phyloP scores from a whole-genome alignment of 2,329 filamentous ascomycete genomes.

The Emmonsiellopsis sp. region DNA sequence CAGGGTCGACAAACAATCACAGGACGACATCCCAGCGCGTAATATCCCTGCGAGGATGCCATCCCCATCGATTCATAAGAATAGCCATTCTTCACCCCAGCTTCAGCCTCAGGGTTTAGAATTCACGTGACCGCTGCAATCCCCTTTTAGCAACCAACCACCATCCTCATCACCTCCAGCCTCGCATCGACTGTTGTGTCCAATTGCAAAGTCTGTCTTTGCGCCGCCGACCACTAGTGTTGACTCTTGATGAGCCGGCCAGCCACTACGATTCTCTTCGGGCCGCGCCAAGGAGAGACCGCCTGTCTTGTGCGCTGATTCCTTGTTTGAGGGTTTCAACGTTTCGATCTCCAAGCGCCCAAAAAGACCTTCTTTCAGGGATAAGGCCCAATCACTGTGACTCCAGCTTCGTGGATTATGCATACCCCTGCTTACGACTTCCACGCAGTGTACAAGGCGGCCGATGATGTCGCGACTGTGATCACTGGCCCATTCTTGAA shows the following conservation, averaged over 20 bases:
- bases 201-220: background rate
- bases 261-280: background rate
- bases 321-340: background rate
- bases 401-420: background rate
- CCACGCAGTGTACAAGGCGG: no score
- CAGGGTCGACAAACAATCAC: no score
- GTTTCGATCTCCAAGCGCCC: conserved; percentile 1
- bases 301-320: background rate
- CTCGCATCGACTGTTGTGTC: background rate
- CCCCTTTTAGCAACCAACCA: background rate
- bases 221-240: background rate
- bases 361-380: background rate
- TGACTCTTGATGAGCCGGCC: background rate
- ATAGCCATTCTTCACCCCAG: background rate
- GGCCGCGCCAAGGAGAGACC: background rate
- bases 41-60: background rate
- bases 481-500: background rate
- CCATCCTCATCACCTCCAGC: background rate
- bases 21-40: background rate
- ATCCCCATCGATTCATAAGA: background rate
- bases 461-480: background rate
- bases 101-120: background rate
- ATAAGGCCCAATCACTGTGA: background rate
- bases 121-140: background rate
- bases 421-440: no score